Conservation (phyloP, 2,329 filamentous ascomycete genomes). For the Penicillium sp. region DNA sequence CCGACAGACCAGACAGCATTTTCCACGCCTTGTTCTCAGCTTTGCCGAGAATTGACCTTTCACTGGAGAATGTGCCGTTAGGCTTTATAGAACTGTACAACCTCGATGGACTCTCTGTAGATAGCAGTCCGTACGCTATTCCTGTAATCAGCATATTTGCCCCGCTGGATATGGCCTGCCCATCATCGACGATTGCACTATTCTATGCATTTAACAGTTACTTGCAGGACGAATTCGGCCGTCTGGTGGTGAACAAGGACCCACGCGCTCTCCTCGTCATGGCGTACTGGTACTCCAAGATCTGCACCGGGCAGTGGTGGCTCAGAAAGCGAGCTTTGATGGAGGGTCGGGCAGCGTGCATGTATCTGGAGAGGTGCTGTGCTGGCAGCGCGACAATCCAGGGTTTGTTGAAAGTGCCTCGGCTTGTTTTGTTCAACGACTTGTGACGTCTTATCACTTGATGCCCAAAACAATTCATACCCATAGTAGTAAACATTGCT, state of each 20-base stretch:
- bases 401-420: background rate
- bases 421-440: background rate
- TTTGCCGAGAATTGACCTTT: background rate
- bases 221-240: background rate
- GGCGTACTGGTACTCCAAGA: conserved; percentile 1
- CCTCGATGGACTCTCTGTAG: background rate
- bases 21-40: background rate
- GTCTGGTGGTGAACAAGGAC: background rate
- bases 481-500: no score
- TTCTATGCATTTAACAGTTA: background rate
- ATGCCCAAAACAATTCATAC: no score
- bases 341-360: conserved; percentile 1
- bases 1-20: background rate
- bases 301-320: conserved; percentile 4
- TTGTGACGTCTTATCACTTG: no score
- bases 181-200: background rate
- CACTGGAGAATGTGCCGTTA: background rate
- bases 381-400: background rate
- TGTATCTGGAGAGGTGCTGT: background rate
- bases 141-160: background rate
- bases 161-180: background rate
- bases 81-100: background rate
- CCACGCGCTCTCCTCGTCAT: background rate
- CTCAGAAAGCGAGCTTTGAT: background rate
- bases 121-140: background rate